Conservation (phyloP, 140 eudicot species). For the Oenanthe javanica region DNA sequence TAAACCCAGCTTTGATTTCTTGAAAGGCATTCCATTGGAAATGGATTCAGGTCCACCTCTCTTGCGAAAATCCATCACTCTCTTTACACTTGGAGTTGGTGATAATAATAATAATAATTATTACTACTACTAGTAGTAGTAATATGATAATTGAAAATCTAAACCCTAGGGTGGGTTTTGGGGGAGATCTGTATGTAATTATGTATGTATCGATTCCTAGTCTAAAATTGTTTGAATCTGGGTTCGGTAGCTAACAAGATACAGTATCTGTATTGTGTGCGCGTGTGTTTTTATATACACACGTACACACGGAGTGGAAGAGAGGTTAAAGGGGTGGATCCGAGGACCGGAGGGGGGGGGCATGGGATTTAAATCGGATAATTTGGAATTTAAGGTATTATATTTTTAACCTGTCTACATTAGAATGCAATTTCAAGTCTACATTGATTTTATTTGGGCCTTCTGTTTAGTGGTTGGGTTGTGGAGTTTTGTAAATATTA, state of each 20-base stretch:
- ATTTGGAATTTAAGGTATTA: too few species aligned
- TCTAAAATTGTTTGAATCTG: neutral
- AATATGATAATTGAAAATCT: neutral
- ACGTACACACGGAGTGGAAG: neutral
- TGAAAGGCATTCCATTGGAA: neutral
- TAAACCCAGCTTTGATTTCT: neutral
- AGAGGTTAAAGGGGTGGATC: too few species aligned
- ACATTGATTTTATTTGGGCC: too few species aligned
- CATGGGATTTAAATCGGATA: too few species aligned
- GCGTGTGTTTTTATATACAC: neutral
- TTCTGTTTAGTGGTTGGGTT: too few species aligned
- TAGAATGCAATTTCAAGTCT: too few species aligned
- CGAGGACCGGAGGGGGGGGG: too few species aligned
- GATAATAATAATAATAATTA: neutral
- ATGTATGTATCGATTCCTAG: too few species aligned
- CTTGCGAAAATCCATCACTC: neutral
- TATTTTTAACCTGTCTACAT: too few species aligned
- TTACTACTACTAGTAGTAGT: too few species aligned
- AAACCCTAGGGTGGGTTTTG: neutral
- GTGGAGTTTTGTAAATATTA: too few species aligned
- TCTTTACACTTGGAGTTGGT: neutral
- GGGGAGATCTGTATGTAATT: neutral
- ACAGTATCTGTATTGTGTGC: neutral
- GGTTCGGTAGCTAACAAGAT: too few species aligned
- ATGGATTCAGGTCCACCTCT: neutral